Evolutionary conservation across 768 basidiomycete genomes (phyloP).

Genomic region (Tremella mesenterica): DNA sequence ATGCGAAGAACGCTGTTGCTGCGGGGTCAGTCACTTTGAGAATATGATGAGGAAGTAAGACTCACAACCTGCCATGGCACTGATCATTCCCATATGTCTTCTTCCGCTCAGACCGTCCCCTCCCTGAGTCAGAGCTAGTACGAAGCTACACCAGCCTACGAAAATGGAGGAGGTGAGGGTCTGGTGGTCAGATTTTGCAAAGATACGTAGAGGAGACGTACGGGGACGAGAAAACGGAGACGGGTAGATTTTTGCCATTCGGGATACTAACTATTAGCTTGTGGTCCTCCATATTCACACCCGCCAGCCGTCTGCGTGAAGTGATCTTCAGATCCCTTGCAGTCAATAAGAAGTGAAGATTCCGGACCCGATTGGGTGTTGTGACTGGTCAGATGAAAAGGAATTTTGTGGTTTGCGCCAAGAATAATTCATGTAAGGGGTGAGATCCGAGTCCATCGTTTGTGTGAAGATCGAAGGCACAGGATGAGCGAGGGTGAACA

Average conservation of each 20-base stretch:
- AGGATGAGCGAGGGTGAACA: no score
- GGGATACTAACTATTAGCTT: slow-evolving; percentile 29
- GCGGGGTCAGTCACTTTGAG: not conserved
- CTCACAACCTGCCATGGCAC: slow-evolving; percentile 29
- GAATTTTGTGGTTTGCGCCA: no score
- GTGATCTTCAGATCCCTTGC: no score
- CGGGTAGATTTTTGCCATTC: slow-evolving; percentile 39
- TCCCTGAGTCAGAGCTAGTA: slow-evolving; percentile 32
- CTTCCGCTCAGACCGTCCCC: slow-evolving; percentile 14
- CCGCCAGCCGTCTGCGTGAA: no score
- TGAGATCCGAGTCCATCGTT: no score
- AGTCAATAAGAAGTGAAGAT: no score
- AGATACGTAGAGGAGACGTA: not conserved
- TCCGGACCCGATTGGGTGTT: no score
- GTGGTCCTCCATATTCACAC: no score
- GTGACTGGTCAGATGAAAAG: no score
- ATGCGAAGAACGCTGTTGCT: slow-evolving; percentile 38
- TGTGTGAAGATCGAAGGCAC: no score
- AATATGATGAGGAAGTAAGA: not conserved
- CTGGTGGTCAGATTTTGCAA: slow-evolving; percentile 4
- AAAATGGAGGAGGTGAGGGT: slow-evolving; percentile 35
- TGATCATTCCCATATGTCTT: slow-evolving; percentile 22
- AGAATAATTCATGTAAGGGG: no score
- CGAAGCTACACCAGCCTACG: slow-evolving; percentile 31
- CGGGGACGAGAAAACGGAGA: not conserved